These are phyloP conservation scores for Yamadazyma songkhlaensis DNA, from an alignment of 1,139 yeast genomes.

Conservation along the genomic window DNA sequence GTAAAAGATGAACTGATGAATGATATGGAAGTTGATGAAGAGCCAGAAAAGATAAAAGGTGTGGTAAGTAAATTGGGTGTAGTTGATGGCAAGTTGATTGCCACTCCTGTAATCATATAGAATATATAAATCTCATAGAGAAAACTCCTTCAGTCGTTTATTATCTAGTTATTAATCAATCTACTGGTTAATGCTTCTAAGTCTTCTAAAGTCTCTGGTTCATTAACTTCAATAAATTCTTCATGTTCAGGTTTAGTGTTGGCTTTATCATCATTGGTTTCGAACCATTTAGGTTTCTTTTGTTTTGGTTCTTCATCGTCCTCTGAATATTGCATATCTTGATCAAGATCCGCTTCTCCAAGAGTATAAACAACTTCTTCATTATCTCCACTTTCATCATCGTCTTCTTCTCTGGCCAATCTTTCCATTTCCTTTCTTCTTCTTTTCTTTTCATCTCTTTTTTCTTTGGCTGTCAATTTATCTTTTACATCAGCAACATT, in stretches of 20 bases:
- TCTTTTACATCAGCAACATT: constrained; percentile 69
- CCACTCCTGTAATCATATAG: constrained; percentile 37
- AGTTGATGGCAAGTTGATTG: constrained; percentile 54
- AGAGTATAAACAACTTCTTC: constrained; percentile 24
- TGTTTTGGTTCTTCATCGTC: constrained; percentile 36
- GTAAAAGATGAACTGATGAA: constrained; percentile 31
- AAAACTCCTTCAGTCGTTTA: not conserved
- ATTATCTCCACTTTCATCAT: constrained; percentile 27
- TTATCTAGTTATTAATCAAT: constrained; percentile 30
- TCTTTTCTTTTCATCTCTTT: constrained; percentile 86
- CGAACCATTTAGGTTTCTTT: constrained; percentile 66
- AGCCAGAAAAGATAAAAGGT: constrained; percentile 17
- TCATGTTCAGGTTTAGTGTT: constrained; percentile 19
- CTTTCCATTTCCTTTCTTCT: constrained; percentile 79
- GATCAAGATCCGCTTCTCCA: constrained; percentile 40
- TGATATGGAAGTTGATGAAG: constrained; percentile 29
- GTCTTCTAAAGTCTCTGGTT: constrained; percentile 89
- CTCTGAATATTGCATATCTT: constrained; percentile 43
- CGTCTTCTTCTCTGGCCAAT: constrained; percentile 41
- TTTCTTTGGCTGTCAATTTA: constrained; percentile 76
- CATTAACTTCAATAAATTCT: constrained; percentile 68
- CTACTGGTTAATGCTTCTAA: constrained; percentile 85
- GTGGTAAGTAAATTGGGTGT: constrained; percentile 60
- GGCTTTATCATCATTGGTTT: constrained; percentile 21
- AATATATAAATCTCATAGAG: not conserved